Base-by-base conservation (phyloP, 208 protist genomes). In the Polymyxa betae region DNA sequence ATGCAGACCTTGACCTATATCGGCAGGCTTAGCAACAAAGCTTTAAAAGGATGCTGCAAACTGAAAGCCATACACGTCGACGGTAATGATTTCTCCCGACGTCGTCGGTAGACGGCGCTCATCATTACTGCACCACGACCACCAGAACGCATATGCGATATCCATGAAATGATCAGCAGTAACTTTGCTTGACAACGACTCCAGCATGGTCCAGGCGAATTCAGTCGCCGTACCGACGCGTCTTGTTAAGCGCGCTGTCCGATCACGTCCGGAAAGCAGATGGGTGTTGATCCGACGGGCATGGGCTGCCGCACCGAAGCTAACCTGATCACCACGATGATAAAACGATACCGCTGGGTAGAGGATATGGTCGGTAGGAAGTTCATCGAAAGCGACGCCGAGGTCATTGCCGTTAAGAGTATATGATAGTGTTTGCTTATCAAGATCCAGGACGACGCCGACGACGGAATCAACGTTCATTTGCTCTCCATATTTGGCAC, bases 381-480 rank as follows among this genome's bases (percentile, higher is more conserved):
- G 5, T 35, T 82, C 72, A n/a, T 82, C 72, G n/a, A 82, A 82
- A 5, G 72, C 72, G 16, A 82, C 72, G 72, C 72, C 72, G n/a
- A 82, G 72, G n/a, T 82, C 72, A 20, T 82, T 82, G 72, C 72
- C 72, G n/a, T 82, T 82, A 12, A 82, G 72, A 5, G 72, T 43
- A n/a, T 82, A 82, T n/a, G 72, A 82, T n/a, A 82, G 5, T 43
- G 72, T 40, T 12, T n/a, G 72, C 12, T 82, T 35, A n/a, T 82
- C 72, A 35, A 82, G 72, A 43, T 82, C 72, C 16, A 82, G 72
- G 72, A 82, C n/a, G n/a, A 82, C n/a, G 5, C 72, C 72, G n/a
- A 82, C 72, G n/a, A 82, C 72, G 72, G 5, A 5, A 43, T 43
- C n/a, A 5, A 45, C 35, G 12, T 35, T 43, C 72, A 82, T 82